Conservation (phyloP, 1,284 basidiomycete genomes). For the Microbotryomycetes sp. region DNA sequence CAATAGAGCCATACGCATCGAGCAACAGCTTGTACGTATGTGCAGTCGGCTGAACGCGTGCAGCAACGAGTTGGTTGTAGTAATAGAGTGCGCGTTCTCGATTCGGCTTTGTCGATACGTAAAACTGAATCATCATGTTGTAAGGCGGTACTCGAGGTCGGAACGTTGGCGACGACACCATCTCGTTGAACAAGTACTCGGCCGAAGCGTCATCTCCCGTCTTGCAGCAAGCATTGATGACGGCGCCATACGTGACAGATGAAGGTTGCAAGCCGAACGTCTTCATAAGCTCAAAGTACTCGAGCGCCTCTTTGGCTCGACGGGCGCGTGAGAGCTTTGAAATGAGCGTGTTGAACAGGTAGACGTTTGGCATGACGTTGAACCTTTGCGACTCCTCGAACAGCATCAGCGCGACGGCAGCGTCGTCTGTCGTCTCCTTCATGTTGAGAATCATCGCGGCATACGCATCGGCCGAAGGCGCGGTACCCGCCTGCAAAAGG, state of each 20-base stretch:
- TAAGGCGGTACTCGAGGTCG: conserved; percentile 84
- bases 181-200: conserved; percentile 73
- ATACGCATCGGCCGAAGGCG: conserved; percentile 80
- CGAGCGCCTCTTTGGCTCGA: conserved; percentile 78
- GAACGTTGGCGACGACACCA: conserved; percentile 67
- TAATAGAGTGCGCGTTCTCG: conserved; percentile 69
- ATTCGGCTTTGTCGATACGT: conserved; percentile 80
- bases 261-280: conserved; percentile 55
- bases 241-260: conserved; percentile 88
- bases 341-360: conserved; percentile 92
- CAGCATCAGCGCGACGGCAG: conserved; percentile 70
- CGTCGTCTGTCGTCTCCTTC: conserved; percentile 89
- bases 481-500: conserved; percentile 66
- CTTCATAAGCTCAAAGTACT: conserved; percentile 74
- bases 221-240: conserved; percentile 72
- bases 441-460: conserved; percentile 78
- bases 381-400: conserved; percentile 69
- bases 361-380: conserved; percentile 68
- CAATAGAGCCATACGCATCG: conserved; percentile 80
- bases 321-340: conserved; percentile 86
- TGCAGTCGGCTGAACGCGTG: conserved; percentile 63
- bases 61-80: conserved; percentile 60
- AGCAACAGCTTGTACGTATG: conserved; percentile 95
- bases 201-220: conserved; percentile 84
- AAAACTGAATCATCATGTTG: conserved; percentile 99